Percentiles rank a stretch among this genome's conserved stretches.
phyloP scores from a whole-genome alignment of 768 basidiomycete species.

The Russula compacta region DNA sequence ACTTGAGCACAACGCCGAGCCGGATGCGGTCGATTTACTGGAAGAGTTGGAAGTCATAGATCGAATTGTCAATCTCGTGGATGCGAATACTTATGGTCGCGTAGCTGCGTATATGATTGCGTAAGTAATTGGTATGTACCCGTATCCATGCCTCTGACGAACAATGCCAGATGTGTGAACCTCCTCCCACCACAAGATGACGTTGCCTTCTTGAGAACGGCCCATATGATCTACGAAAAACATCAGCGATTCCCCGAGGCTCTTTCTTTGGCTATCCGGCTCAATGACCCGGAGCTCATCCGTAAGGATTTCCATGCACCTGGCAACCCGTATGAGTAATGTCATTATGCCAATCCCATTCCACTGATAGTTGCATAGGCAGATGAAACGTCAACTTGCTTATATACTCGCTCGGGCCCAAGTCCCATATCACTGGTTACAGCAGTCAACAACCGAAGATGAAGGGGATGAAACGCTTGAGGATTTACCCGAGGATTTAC shows the following conservation, averaged over 20 bases:
- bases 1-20: conserved; percentile 90
- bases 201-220: conserved; percentile 76
- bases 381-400: conserved; percentile 93
- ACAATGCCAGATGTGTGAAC: conserved; percentile 59
- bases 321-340: conserved; percentile 63
- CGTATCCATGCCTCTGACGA: background rate
- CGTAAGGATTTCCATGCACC: conserved; percentile 84
- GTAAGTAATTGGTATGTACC: conserved; percentile 34
- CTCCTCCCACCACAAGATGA: conserved; percentile 92
- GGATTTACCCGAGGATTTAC: conserved; percentile 70
- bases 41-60: conserved; percentile 89
- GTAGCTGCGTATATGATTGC: conserved; percentile 96
- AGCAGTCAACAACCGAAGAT: conserved; percentile 41
- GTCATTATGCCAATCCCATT: background rate
- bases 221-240: conserved; percentile 81
- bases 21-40: conserved; percentile 92
- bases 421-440: conserved; percentile 84
- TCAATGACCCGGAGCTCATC: conserved; percentile 73
- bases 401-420: conserved; percentile 90
- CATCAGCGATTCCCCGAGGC: conserved; percentile 88
- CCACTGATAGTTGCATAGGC: conserved; percentile 30
- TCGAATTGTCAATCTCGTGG: conserved; percentile 67
- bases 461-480: conserved; percentile 45
- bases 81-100: conserved; percentile 77
- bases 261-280: conserved; percentile 72